Evolutionary conservation across 2,329 filamentous ascomycete species (phyloP), one percentile per base, ranked within the genome.

Genomic region (Didymella lethalis): DNA sequence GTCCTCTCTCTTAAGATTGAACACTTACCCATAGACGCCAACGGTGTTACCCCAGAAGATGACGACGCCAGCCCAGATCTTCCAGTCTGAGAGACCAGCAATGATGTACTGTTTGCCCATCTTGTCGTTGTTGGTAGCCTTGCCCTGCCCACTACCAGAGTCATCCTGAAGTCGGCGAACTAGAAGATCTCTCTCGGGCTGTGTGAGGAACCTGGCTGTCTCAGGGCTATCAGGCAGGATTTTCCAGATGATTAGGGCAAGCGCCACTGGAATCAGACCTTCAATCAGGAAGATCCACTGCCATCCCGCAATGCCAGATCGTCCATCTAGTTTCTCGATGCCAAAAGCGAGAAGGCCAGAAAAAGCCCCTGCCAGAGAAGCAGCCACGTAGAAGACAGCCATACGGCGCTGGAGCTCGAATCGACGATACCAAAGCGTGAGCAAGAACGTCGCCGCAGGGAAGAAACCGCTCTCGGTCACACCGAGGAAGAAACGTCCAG

Each of bases 381-480:
- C 73, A 25, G 73, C 70, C 26, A 73, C 57, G 50, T 76, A 76
- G 57, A 76, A 75, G 11, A 76, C 67, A 6, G 74, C 73, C 71
- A 76, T 72, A 4, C 75, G 70, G 12, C 70, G 68, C 48, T 75
- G 73, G 3, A 75, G 53, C 64, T 77, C 75, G 45, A 70, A 73
- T 11, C 74, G 68, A 2, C 67, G 68, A 47, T 77, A 77, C 74
- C 75, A 77, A 7, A 75, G 54, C 3, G 74, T 76, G 8, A 77
- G 59, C 12, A 75, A 54, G 48, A 75, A 75, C 0, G 85, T 84
- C 67, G 90, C 89, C 20, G 88, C 88, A 0, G 88, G 88, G 3
- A 90, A 79, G 53, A 90, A 78, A 0, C 88, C 88, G 31, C 84
- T 83, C 64, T 79, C 77, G 18, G 74, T 73, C 2, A 79, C 69